Evolutionary conservation across 805 yeast genomes (phyloP), one percentile per base, ranked within the genome.

Genomic region (Vanderwaltozyma tropicalis): DNA sequence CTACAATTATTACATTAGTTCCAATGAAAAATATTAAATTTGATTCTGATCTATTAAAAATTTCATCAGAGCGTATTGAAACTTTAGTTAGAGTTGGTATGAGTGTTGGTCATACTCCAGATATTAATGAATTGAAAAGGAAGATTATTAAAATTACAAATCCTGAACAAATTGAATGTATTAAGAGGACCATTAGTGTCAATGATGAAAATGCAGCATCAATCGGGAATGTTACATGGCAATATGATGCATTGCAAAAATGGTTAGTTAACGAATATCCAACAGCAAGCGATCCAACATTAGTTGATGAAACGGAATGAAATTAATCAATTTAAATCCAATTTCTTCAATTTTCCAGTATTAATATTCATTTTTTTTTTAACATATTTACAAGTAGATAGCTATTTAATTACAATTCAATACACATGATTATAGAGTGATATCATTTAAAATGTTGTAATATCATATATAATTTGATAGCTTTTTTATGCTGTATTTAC

Each of bases 21-120:
- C 78, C 78, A 38, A 55, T 63, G 10, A 58, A 61, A 3, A 48
- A 41, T 7, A 67, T 82, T 48, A 43, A 45, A 19, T 80, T 87
- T 52, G 98, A 89, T 58, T 58, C 76, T 0, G 97, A 89, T 57
- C 54, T 89, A 15, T 53, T 72, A 7, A 59, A 68, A 21, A 92
- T 88, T 55, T 82, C 96, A 0, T 57, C 55, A 21, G 71, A 72
- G 17, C 69, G 78, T 16, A 68, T 85, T 13, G 98, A 89, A 56
- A 88, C 97, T 0, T 66, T 88, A 40, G 78, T 88, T 1, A 64
- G 82, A 37, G 95, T 88, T 1, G 97, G 97, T 0, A 89, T 85
- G 81, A 81, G 94, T 28, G 72, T 89, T 28, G 97, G 96, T 0
- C 96, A 88, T 57, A 46, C 69, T 0, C 71, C 71, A 0, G 69